These are phyloP conservation scores for Tuber calosporum DNA, from an alignment of 495 filamentous ascomycete genomes.

Conservation along the genomic window DNA sequence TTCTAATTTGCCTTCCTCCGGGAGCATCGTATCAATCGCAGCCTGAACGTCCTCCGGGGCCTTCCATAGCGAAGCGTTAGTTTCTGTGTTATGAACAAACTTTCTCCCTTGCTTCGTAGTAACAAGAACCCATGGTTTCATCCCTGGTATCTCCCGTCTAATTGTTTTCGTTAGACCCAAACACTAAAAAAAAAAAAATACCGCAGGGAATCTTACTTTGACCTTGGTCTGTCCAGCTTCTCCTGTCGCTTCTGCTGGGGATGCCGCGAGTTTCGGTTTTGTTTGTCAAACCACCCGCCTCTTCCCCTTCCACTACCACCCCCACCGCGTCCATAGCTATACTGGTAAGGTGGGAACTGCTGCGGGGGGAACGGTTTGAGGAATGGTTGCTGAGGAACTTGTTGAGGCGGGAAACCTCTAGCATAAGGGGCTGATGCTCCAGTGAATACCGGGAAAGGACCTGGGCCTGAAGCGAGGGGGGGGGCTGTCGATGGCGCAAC, in stretches of 20 bases:
- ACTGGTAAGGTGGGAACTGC: constrained; percentile 33
- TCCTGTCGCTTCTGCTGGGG: constrained; percentile 52
- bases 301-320: constrained; percentile 42
- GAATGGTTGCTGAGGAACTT: constrained; percentile 44
- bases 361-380: constrained; percentile 44
- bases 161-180: neutral
- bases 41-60: constrained; percentile 76
- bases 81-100: constrained; percentile 78
- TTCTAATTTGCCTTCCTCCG: constrained; percentile 49
- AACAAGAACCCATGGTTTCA: constrained; percentile 84
- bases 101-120: constrained; percentile 79
- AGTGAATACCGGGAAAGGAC: constrained; percentile 30
- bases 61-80: constrained; percentile 85
- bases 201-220: constrained; percentile 34
- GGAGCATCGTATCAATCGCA: constrained; percentile 54
- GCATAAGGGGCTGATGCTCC: constrained; percentile 36
- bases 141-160: constrained; percentile 69
- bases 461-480: constrained; percentile 34
- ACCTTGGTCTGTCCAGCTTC: constrained; percentile 66
- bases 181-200: neutral
- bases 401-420: constrained; percentile 39
- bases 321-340: constrained; percentile 32
- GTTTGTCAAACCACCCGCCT: constrained; percentile 41
- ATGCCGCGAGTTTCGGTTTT: constrained; percentile 40
- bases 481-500: constrained; percentile 42